Conservation (phyloP, 495 filamentous ascomycete genomes). For the Neurospora intermedia region DNA sequence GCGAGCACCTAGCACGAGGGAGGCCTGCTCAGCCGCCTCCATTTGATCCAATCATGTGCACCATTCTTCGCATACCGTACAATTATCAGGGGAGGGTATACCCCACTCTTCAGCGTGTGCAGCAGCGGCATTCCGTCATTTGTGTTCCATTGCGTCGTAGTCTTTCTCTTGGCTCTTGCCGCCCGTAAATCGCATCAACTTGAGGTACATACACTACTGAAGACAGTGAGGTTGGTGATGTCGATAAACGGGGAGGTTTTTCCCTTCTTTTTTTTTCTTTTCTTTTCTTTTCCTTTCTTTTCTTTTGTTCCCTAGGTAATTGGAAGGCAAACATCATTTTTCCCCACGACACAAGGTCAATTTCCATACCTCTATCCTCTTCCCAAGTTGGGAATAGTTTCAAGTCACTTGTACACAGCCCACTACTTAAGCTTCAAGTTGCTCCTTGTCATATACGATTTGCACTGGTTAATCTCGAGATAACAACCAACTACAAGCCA, state of each 20-base stretch:
- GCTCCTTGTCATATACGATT: neutral
- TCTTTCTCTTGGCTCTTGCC: neutral
- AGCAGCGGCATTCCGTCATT: neutral
- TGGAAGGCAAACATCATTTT: no score
- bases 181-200: neutral
- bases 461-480: neutral
- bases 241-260: no score
- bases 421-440: neutral
- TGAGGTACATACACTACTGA: neutral
- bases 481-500: neutral
- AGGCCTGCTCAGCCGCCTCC: neutral
- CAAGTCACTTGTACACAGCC: neutral
- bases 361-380: neutral
- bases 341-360: neutral
- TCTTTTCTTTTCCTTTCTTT: no score
- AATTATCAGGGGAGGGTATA: neutral
- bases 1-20: neutral
- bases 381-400: neutral
- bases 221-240: neutral
- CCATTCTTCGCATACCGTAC: neutral
- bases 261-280: no score
- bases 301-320: no score
- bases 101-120: neutral
- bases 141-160: neutral
- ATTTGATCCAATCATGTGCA: neutral